Evolutionary conservation across 139 green algal species (phyloP), one percentile per base, ranked within the genome.

Genomic region (Coelastrella sp.): DNA sequence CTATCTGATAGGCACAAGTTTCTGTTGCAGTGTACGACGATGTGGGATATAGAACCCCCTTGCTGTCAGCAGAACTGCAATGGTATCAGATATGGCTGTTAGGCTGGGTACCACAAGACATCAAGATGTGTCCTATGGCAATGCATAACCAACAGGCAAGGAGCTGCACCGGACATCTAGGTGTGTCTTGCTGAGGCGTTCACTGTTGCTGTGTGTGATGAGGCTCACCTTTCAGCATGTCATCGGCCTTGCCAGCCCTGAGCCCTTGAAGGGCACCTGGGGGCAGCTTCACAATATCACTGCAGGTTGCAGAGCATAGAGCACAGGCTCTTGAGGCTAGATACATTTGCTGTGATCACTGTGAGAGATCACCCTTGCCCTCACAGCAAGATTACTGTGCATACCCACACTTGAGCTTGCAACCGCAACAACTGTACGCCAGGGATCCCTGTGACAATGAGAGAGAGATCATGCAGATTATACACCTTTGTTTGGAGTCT

Each of bases 191-290:
- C n/a, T n/a, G n/a, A n/a, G n/a, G n/a, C n/a, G n/a, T n/a, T n/a
- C n/a, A n/a, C n/a, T n/a, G n/a, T n/a, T n/a, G n/a, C n/a, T n/a
- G n/a, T n/a, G n/a, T n/a, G n/a, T n/a, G n/a, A n/a, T 11, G 2
- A 50, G 32, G 19, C 78, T 2, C 35, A 76, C 59, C 78, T 76
- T 30, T 45, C 64, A 86, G 66, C 80, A 86, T 78, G 45, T 67
- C 80, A 59, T 86, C 80, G 3, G 80, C 80, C 66, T 79, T 79
- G 45, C 48, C 66, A 9, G 35, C 64, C 63, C 75, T 77, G 17
- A 86, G 64, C 25, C 80, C 80, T 40, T 86, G 80, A 8, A 86
- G 66, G 30, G 80, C 80, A 5, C 80, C 66, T 13, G 80, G 80
- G 4, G 30, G 64, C 45, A 86, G 66, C 66, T 79, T 79, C 63